Percentiles rank a stretch among this genome's conserved stretches.
Evolutionary conservation across 2,329 filamentous ascomycete genomes (phyloP).

Genomic region (Amesomyces nigricolor): DNA sequence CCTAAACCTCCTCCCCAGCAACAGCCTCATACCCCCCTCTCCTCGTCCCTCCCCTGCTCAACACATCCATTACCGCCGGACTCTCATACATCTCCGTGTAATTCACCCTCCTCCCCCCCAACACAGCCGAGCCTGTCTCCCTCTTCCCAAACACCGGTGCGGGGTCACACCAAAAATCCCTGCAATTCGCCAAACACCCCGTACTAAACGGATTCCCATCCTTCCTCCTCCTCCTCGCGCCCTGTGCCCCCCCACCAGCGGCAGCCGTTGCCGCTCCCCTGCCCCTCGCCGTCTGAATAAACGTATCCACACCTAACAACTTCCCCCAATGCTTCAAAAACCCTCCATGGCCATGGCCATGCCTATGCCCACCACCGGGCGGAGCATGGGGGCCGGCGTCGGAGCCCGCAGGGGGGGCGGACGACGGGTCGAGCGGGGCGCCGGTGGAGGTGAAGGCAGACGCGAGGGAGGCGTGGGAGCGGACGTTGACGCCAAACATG

Average conservation of each 20-base stretch:
- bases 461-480: slow-evolving; percentile 51
- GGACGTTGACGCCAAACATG: slow-evolving; percentile 73
- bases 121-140: slow-evolving; percentile 65
- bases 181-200: slow-evolving; percentile 82
- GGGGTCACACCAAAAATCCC: slow-evolving; percentile 93
- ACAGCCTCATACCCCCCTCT: slow-evolving; percentile 60
- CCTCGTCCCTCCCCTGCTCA: slow-evolving; percentile 35
- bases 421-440: slow-evolving; percentile 61
- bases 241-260: slow-evolving; percentile 63
- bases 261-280: slow-evolving; percentile 58
- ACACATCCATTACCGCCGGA: slow-evolving; percentile 59
- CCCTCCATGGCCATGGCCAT: slow-evolving; percentile 47
- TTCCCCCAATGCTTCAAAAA: slow-evolving; percentile 75
- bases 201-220: slow-evolving; percentile 69
- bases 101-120: slow-evolving; percentile 75
- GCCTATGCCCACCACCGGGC: slow-evolving; percentile 34
- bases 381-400: slow-evolving; percentile 28
- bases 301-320: slow-evolving; percentile 85
- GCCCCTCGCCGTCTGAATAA: slow-evolving; percentile 86
- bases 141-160: slow-evolving; percentile 72
- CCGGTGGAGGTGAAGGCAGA: slow-evolving; percentile 74
- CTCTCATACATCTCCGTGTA: slow-evolving; percentile 88
- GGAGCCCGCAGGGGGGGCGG: slow-evolving; percentile 55
- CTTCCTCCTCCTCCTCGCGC: slow-evolving; percentile 36
- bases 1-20: slow-evolving; percentile 48